Conservation (phyloP, 1,284 basidiomycete species). For the Uromyces viciae-fabae region DNA sequence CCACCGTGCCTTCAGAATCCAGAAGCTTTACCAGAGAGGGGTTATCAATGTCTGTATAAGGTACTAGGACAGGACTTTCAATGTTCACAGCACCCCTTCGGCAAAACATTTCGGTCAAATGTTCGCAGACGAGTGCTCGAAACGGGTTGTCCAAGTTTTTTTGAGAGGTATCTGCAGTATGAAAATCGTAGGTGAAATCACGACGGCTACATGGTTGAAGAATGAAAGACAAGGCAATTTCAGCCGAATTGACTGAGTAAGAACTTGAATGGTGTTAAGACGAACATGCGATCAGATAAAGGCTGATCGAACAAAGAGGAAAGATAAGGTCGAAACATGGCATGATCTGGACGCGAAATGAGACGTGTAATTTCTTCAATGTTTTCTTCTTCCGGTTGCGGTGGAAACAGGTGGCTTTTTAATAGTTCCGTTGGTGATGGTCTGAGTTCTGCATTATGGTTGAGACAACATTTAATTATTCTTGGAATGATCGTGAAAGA, state of each 20-base stretch:
- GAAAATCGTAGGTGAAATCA: slow-evolving; percentile 55
- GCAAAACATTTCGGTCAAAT: slow-evolving; percentile 52
- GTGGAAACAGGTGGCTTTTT: slow-evolving; percentile 54
- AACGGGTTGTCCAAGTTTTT: slow-evolving; percentile 51
- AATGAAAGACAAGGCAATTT: neutral
- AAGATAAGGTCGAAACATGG: slow-evolving; percentile 42
- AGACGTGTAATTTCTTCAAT: slow-evolving; percentile 55
- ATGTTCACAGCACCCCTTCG: slow-evolving; percentile 54
- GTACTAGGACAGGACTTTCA: slow-evolving; percentile 53
- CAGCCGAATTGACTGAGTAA: slow-evolving; percentile 46
- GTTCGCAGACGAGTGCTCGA: slow-evolving; percentile 52
- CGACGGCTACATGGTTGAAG: slow-evolving; percentile 47
- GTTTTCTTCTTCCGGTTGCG: slow-evolving; percentile 56
- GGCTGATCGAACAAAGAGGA: slow-evolving; percentile 54
- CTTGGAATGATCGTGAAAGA: slow-evolving; percentile 48
- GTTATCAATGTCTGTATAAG: slow-evolving; percentile 50
- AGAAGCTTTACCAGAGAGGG: slow-evolving; percentile 52
- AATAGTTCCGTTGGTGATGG: slow-evolving; percentile 59
- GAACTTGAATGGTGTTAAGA: neutral
- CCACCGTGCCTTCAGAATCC: slow-evolving; percentile 54
- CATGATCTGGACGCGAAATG: slow-evolving; percentile 50
- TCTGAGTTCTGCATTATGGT: slow-evolving; percentile 75
- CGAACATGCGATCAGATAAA: slow-evolving; percentile 50
- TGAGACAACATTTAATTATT: slow-evolving; percentile 77
- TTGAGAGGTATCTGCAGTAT: slow-evolving; percentile 50